Percentiles rank a stretch among this genome's conserved stretches.
phyloP scores from a whole-genome alignment of 345 rosid genomes.

The Microthlaspi erraticum region DNA sequence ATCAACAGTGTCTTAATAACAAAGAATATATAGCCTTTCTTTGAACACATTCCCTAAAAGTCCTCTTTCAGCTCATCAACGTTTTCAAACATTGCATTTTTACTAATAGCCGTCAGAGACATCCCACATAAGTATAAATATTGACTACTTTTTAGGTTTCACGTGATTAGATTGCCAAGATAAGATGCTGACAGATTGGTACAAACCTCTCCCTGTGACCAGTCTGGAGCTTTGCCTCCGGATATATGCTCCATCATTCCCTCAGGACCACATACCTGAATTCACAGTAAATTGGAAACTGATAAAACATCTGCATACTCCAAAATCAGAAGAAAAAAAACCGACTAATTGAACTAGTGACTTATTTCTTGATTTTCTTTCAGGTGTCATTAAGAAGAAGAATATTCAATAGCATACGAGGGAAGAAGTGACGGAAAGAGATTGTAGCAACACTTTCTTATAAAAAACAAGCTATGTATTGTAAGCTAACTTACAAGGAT shows the following conservation, averaged over 20 bases:
- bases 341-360: background rate
- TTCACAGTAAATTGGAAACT: constrained; percentile 6
- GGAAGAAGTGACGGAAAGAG: constrained; percentile 8
- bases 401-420: constrained; percentile 4
- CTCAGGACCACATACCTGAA: constrained; percentile 94
- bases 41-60: background rate
- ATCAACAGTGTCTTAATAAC: too few species aligned
- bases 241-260: constrained; percentile 96
- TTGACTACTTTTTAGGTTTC: constrained; percentile 4
- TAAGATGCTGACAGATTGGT: constrained; percentile 5
- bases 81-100: background rate
- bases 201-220: constrained; percentile 91
- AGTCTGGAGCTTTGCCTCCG: constrained; percentile 87
- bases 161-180: constrained; percentile 8
- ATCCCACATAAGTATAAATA: background rate
- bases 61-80: background rate
- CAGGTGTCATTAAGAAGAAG: background rate
- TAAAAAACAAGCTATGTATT: background rate
- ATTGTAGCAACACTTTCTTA: constrained; percentile 9
- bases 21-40: background rate
- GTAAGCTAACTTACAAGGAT: constrained; percentile 65
- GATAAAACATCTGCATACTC: background rate
- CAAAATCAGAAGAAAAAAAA: background rate
- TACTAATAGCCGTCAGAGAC: constrained; percentile 1
- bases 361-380: background rate